Base-by-base conservation (phyloP, 2,329 filamentous ascomycete genomes). In the Trichoderma asperellum region DNA sequence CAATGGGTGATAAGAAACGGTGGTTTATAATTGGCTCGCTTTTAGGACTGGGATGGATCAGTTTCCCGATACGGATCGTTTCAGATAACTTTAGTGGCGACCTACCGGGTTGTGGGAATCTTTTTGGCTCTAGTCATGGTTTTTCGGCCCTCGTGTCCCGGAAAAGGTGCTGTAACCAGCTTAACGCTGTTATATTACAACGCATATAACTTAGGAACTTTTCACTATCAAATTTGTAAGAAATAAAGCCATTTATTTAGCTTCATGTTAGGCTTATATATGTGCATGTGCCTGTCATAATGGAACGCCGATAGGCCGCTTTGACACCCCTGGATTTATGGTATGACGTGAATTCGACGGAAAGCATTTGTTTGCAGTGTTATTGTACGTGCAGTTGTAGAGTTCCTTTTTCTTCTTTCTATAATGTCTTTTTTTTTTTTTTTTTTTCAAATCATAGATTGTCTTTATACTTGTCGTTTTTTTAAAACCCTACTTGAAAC, bases 51-150 rank as follows among this genome's bases (percentile, higher is more conserved):
- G 56, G 34, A 35, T 59, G 56, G 56, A 40, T 59, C 21, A 59
- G 56, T 35, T 59, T 59, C 56, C 56, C 21, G 35, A 59, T 59
- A 59, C 18, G 56, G 56, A 37, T 18, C 18, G 47, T 49, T 49
- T 14, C 47, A 24, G n/a, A 49, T 24, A 49, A 24, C 10, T 59
- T 6, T 59, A 59, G 56, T 59, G 34, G 56, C 56, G 34, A 59
- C 35, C 7, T 59, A 10, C 56, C 56, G 56, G 56, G 56, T 8
- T 59, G 40, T 40, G 29, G 53, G 53, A 34, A 56, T 56, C 29
- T 56, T 34, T 56, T 14, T 8, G 29, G 29, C 29, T 56, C 53
- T 56, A 56, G n/a, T 49, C n/a, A 21, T 21, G 47, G n/a, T 18
- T 21, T 24, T 5, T 49, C 47, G 47, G 47, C 35, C 47, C 47